Conservation (phyloP, 257 asterid species). For the Forsythia viridissima region DNA sequence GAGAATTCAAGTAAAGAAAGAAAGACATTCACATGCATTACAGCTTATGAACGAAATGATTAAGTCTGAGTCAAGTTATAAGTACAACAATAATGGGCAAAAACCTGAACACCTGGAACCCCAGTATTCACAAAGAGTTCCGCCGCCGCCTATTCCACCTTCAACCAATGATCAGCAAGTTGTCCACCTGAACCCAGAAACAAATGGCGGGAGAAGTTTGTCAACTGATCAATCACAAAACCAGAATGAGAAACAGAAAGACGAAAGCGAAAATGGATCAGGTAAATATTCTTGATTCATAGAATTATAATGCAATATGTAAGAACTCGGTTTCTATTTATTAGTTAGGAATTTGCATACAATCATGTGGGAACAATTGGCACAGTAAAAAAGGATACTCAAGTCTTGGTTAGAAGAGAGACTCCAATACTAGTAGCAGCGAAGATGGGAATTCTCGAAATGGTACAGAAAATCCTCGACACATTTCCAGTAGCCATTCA, state of each 20-base stretch:
- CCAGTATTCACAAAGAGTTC: not conserved
- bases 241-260: constrained; percentile 1
- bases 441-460: constrained; percentile 40
- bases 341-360: too few relatives aligned
- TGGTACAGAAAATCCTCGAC: too few relatives aligned
- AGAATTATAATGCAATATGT: not conserved
- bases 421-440: constrained; percentile 58
- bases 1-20: constrained; percentile 31
- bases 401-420: constrained; percentile 20
- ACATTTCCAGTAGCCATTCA: too few relatives aligned
- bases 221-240: not conserved
- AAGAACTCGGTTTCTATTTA: not conserved
- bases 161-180: not conserved
- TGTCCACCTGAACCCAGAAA: not conserved
- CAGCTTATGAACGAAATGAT: constrained; percentile 36
- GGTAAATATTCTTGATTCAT: too few relatives aligned
- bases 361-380: not conserved
- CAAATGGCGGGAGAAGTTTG: not conserved
- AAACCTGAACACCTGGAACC: constrained; percentile 14
- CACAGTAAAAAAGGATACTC: not conserved
- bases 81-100: constrained; percentile 33
- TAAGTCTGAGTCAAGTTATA: constrained; percentile 25
- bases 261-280: not conserved
- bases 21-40: constrained; percentile 26
- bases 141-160: constrained; percentile 10